These are phyloP conservation scores for Monilinia polystroma DNA, from an alignment of 2,329 filamentous ascomycete genomes.

Conservation along the genomic window DNA sequence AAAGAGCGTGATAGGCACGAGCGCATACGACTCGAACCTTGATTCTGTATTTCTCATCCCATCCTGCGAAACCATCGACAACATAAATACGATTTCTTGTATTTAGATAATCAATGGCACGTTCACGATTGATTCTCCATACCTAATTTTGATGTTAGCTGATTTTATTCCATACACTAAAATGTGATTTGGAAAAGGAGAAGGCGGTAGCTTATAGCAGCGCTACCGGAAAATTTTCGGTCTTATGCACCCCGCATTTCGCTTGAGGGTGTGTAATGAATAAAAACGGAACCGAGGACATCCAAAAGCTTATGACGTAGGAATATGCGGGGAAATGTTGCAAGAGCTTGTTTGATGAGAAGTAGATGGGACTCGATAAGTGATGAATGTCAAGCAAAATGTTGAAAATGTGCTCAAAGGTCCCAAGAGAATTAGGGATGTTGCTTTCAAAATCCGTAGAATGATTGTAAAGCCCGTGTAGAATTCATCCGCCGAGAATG, in stretches of 20 bases:
- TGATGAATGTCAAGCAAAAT: neutral
- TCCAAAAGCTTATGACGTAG: constrained; percentile 20
- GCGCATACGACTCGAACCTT: constrained; percentile 97
- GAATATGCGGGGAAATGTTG: constrained; percentile 19
- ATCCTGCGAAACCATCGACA: constrained; percentile 93
- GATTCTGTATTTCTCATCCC: constrained; percentile 98
- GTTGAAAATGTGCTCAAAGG: neutral
- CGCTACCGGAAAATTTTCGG: constrained; percentile 5
- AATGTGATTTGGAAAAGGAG: neutral
- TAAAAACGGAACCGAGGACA: constrained; percentile 20
- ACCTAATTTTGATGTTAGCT: constrained; percentile 57
- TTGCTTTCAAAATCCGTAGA: neutral
- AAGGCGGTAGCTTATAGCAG: constrained; percentile 2
- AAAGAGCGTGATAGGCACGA: constrained; percentile 97
- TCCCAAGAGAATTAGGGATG: neutral
- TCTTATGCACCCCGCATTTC: constrained; percentile 24
- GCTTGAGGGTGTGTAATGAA: constrained; percentile 1
- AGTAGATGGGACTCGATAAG: neutral
- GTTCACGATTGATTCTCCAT: constrained; percentile 99
- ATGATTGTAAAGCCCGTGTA: neutral
- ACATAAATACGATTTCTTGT: constrained; percentile 99
- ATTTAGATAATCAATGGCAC: constrained; percentile 98
- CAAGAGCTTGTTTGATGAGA: neutral
- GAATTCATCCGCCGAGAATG: neutral
- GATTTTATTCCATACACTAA: neutral